Evolutionary conservation across 2,329 filamentous ascomycete genomes (phyloP), one percentile per base, ranked within the genome.

Genomic region (Paecilomyces formosus): DNA sequence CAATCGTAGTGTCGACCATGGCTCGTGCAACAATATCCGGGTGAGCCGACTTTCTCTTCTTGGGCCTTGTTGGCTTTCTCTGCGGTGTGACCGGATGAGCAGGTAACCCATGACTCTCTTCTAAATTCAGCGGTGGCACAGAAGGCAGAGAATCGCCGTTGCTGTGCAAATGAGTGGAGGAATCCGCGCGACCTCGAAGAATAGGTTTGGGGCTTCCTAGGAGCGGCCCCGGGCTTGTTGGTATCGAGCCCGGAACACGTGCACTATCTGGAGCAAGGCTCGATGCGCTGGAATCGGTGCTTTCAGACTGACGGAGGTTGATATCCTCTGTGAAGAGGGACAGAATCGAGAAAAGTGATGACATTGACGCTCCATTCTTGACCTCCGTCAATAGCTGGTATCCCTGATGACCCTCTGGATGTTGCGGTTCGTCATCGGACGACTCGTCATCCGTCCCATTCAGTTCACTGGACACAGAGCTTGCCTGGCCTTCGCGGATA

Each of bases 311-410:
- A 22, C 86, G 85, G 33, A 99, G 78, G 63, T 89, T 89, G 56
- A 99, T 86, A 68, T 97, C 92, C 72, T 99, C 94, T 2, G 94
- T 99, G 70, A 99, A 99, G 0, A 99, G 80, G 1, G 93, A 96
- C 75, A 99, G 85, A 64, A 99, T 96, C 0, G 94, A 97, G 74
- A 99, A 99, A 1, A 99, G 77, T 0, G 94, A 99, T 4, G 94
- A 99, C 93, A 99, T 97, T 1, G 95, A 93, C 1, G 94, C 92
- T 13, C 94, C 94, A 67, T 99, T 99, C 68, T 94, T 95, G 56
- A 99, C 93, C 74, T 99, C 95, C 0, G 94, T 99, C 57, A 99
- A 80, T 45, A 99, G 82, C 71, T 97, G 94, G 68, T 99, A 99
- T 31, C 88, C 90, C 70, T 96, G 92, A 58, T 90, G 86, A 7